These are phyloP conservation scores for Canna indica DNA, from an alignment of 176 grass and related monocot genomes.

Conservation along the genomic window DNA sequence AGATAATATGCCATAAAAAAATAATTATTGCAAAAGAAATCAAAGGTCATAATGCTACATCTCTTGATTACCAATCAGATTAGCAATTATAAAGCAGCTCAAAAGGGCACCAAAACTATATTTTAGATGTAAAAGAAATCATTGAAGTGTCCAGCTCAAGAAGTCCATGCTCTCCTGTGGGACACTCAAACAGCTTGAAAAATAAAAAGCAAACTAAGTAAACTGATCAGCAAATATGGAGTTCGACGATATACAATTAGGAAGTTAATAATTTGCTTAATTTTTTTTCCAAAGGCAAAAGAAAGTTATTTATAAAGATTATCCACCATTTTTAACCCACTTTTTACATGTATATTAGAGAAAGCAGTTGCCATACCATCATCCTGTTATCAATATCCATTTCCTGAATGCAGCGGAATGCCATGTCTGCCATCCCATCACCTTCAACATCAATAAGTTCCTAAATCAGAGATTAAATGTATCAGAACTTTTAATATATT, in stretches of 20 bases:
- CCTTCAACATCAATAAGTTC: conserved; percentile 98
- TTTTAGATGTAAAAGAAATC: background rate
- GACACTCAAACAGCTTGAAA: background rate
- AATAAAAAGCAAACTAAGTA: background rate
- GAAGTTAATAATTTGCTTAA: background rate
- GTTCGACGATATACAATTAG: background rate
- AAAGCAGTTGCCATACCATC: conserved; percentile 37
- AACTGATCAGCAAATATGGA: background rate
- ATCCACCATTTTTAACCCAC: background rate
- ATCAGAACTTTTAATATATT: background rate
- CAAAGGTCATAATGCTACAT: background rate
- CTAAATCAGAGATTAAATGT: conserved; percentile 28
- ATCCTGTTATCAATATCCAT: conserved; percentile 98
- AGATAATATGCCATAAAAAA: background rate
- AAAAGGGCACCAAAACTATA: background rate
- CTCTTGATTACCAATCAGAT: background rate
- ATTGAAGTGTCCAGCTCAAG: background rate
- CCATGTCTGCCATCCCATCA: conserved; percentile 97
- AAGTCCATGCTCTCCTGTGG: background rate
- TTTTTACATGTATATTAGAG: background rate
- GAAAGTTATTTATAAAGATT: background rate
- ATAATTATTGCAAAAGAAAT: background rate
- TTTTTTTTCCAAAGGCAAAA: background rate
- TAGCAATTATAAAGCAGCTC: background rate
- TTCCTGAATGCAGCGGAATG: conserved; percentile 92